These are phyloP conservation scores for Viola pubescens DNA, from an alignment of 441 rosid genomes.

Conservation along the genomic window DNA sequence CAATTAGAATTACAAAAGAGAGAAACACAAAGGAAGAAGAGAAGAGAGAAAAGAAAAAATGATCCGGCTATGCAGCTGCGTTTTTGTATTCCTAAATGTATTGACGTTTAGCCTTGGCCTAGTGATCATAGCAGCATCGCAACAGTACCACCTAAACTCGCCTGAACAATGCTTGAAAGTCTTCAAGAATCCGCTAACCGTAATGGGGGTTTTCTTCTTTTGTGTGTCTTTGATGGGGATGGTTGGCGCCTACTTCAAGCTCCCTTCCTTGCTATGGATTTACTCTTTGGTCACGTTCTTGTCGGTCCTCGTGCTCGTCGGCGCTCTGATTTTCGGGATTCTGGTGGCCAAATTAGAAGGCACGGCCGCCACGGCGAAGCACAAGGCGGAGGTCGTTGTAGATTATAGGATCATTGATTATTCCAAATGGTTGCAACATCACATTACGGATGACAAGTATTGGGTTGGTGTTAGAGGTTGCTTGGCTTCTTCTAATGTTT, in stretches of 20 bases:
- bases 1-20: no score
- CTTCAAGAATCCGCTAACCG: no score
- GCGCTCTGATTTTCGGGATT: slow-evolving; percentile 10
- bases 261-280: slow-evolving; percentile 17
- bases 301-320: slow-evolving; percentile 20
- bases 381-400: slow-evolving; percentile 30
- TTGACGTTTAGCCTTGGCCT: no score
- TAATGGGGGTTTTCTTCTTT: slow-evolving; percentile 1
- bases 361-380: slow-evolving; percentile 8
- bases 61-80: no score
- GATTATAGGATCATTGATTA: slow-evolving; percentile 40
- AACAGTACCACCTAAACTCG: no score
- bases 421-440: slow-evolving; percentile 34
- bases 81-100: no score
- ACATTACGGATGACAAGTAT: slow-evolving; percentile 14
- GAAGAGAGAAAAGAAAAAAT: no score
- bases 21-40: no score
- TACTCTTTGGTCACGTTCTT: slow-evolving; percentile 29
- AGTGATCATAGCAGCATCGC: no score
- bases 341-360: slow-evolving; percentile 24
- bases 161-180: no score
- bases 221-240: slow-evolving; percentile 8
- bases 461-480: slow-evolving; percentile 25
- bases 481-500: slow-evolving; percentile 19
- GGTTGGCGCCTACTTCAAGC: slow-evolving; percentile 14